Evolutionary conservation across 2,329 filamentous ascomycete species (phyloP), one percentile per base, ranked within the genome.

Genomic region (Microsporum audouinii): DNA sequence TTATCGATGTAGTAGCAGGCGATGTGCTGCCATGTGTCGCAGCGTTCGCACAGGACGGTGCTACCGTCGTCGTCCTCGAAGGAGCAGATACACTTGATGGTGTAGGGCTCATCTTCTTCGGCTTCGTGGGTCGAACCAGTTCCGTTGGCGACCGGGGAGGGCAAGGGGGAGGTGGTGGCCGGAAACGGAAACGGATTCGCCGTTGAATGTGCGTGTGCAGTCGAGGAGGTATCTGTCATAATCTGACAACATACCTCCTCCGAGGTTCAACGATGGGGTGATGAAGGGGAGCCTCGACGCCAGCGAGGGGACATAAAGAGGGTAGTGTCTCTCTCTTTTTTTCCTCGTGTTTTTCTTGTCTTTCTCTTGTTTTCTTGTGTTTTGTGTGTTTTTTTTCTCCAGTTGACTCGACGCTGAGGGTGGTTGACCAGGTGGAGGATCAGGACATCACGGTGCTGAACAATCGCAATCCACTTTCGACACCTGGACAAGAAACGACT

Each of bases 21-120:
- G 69, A 96, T 95, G 76, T 99, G 94, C 76, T 99, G 94, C 94
- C 94, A 99, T 57, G 91, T 94, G 72, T 96, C 89, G 80, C 94
- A 99, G 62, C 82, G 84, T 73, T 97, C 94, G 80, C 94, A 99
- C 75, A 91, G 90, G 64, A 99, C 95, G 63, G 94, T 99, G 75
- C 89, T 92, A 76, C 94, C 94, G 79, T 99, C 94, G 80, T 99
- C 94, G 78, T 95, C 91, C 73, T 85, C 79, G 75, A 88, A 96
- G 73, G 86, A 86, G 78, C 94, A 99, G 69, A 97, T 95, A 82
- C 94, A 99, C 80, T 95, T 96, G 79, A 97, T 96, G 63, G 89
- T 95, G 75, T 95, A 95, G 64, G 76, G 76, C 64, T 78, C 76
- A 65, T 76, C 74, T 63, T 78, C 76, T 27, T 53, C 49, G 49